Evolutionary conservation across 495 filamentous ascomycete genomes (phyloP).

Genomic region (Lasiosphaeris hirsuta): DNA sequence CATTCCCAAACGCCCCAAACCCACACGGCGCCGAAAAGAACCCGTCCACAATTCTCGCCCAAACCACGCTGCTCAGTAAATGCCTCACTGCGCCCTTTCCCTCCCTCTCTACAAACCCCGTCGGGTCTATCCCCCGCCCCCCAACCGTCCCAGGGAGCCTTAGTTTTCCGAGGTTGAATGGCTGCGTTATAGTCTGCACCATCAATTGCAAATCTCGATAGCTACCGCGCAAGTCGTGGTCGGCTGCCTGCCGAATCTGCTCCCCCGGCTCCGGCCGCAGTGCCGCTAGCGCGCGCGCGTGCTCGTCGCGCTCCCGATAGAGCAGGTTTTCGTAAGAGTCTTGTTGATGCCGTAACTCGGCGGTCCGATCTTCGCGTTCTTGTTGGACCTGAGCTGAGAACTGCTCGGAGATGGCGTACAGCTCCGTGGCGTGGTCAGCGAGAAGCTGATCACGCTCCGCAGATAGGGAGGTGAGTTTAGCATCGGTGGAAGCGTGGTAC

Average conservation of each 20-base stretch:
- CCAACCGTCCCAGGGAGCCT: not conserved
- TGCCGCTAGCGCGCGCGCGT: not conserved
- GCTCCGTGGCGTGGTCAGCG: too few relatives aligned
- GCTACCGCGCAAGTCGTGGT: conserved; percentile 23
- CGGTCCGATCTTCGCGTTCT: not conserved
- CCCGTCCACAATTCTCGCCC: conserved; percentile 22
- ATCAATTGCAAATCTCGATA: conserved; percentile 20
- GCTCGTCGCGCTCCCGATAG: not conserved
- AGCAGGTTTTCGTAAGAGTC: too few relatives aligned
- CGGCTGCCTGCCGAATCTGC: conserved; percentile 16
- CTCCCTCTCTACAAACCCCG: conserved; percentile 9
- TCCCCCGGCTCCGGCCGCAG: conserved; percentile 11
- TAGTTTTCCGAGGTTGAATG: conserved; percentile 13
- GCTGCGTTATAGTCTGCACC: conserved; percentile 17
- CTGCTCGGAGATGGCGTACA: too few relatives aligned
- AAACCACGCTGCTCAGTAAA: conserved; percentile 23
- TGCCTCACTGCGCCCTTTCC: conserved; percentile 8
- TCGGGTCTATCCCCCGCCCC: conserved; percentile 13
- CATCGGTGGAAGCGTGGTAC: too few relatives aligned
- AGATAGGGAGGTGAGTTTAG: not conserved
- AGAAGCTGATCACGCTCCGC: not conserved
- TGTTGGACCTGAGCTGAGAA: not conserved
- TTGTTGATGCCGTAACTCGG: too few relatives aligned
- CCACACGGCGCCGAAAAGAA: conserved; percentile 31
- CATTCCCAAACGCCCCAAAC: conserved; percentile 26